These are phyloP conservation scores for Globisporangium cylindrosporum DNA, from an alignment of 352 stramenopile species.

Conservation along the genomic window DNA sequence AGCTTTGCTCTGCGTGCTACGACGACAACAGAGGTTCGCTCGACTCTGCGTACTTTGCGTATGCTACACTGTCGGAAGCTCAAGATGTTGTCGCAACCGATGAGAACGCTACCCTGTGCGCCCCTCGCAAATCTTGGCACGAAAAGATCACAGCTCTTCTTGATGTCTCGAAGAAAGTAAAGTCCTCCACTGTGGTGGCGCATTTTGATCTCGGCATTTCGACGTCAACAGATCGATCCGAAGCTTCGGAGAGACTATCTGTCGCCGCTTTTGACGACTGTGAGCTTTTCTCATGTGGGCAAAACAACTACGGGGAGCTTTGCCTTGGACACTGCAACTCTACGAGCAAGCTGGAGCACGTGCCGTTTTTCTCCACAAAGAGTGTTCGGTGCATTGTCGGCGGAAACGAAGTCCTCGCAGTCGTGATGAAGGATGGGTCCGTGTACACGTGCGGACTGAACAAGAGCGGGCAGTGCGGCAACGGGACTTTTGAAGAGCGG, in stretches of 20 bases:
- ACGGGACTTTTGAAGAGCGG: slow-evolving; percentile 85
- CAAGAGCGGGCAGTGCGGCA: slow-evolving; percentile 87
- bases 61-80: slow-evolving; percentile 24
- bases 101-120: slow-evolving; percentile 40
- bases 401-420: slow-evolving; percentile 83
- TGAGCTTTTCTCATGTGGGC: slow-evolving; percentile 83
- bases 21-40: slow-evolving; percentile 71
- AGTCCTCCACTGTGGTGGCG: slow-evolving; percentile 7
- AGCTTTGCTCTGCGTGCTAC: slow-evolving; percentile 73
- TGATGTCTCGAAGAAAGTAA: slow-evolving; percentile 34
- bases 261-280: slow-evolving; percentile 69
- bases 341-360: slow-evolving; percentile 82
- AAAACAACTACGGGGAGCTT: slow-evolving; percentile 89
- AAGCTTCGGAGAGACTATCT: slow-evolving; percentile 12
- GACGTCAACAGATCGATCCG: neutral
- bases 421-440: slow-evolving; percentile 80
- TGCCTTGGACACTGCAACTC: slow-evolving; percentile 86
- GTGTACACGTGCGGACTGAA: slow-evolving; percentile 85
- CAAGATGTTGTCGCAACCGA: slow-evolving; percentile 32
- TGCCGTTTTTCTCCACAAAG: slow-evolving; percentile 82
- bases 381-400: slow-evolving; percentile 65
- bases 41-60: slow-evolving; percentile 47
- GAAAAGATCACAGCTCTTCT: slow-evolving; percentile 47
- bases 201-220: neutral
- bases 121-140: slow-evolving; percentile 44